These are phyloP conservation scores for Diaporthe vaccinii DNA, from an alignment of 2,329 filamentous ascomycete species.

Conservation along the genomic window DNA sequence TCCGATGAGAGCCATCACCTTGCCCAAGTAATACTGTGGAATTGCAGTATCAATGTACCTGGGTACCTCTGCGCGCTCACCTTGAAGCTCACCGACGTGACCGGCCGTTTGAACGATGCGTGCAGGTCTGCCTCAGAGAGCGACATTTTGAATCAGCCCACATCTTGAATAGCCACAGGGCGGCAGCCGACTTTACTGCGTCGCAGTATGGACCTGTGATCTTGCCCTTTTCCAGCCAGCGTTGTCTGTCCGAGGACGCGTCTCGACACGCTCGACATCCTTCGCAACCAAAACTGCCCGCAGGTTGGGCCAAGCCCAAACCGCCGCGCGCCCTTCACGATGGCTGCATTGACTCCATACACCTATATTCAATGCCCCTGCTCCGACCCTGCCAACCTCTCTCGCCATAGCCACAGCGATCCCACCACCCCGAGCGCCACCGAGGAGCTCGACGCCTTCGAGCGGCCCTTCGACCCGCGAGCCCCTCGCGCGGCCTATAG, in stretches of 20 bases:
- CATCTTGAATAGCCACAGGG: not conserved
- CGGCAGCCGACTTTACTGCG: not conserved
- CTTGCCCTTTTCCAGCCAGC: not conserved
- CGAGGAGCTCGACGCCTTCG: conserved; percentile 73
- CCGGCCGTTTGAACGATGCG: not conserved
- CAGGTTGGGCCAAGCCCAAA: too few species aligned
- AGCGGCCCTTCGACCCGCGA: conserved; percentile 87
- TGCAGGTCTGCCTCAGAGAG: not conserved
- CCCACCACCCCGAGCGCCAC: conserved; percentile 35
- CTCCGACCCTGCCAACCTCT: conserved; percentile 59
- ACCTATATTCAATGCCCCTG: conserved; percentile 78
- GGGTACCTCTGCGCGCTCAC: not conserved
- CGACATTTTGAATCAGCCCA: not conserved
- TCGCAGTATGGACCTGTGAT: conserved; percentile 2
- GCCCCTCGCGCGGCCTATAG: conserved; percentile 89
- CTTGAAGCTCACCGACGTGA: conserved; percentile 9
- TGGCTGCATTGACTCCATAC: conserved; percentile 70
- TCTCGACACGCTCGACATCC: not conserved
- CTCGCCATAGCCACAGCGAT: conserved; percentile 47
- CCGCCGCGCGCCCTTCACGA: conserved; percentile 44
- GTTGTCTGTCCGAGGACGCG: not conserved
- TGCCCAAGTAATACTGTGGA: not conserved
- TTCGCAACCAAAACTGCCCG: not conserved
- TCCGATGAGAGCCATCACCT: not conserved
- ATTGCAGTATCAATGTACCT: not conserved